Base-by-base conservation (phyloP, 495 filamentous ascomycete genomes). In the Margaritispora aquatica region DNA sequence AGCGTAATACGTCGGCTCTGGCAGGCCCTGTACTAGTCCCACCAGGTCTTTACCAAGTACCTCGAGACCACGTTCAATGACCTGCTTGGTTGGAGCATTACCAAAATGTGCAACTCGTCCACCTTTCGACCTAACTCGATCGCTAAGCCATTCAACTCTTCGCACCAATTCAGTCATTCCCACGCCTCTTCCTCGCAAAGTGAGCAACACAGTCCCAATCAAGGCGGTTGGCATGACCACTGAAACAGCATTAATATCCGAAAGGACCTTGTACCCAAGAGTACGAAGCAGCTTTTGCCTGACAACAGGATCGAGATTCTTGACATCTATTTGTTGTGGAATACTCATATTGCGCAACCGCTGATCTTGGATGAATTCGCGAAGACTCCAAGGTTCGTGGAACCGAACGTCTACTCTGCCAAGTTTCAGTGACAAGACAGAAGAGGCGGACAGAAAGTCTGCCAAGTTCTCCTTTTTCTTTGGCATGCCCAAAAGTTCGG, bases 171-270 rank as follows among this genome's bases (percentile, higher is more conserved):
- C 94, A 0, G 79, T 73, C 65, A 88, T 90, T 20, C 94, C 94
- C 8, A 98, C 92, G 26, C 94, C 94, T 44, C 94, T 86, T 0
- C 94, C 94, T 65, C 94, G 82, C 0, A 98, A 81, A 0, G 94
- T 98, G 23, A 98, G 77, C 0, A 98, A 79, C 0, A 97, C 90
- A 0, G 94, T 97, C 10, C 94, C 94, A 29, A 98, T 93, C 44
- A 98, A 78, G 7, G 93, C 89, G 0, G 94, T 96, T 2, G 94
- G 94, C 94, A 98, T 98, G 55, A 97, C 90, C 1, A 98, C 94
- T 1, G 92, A 96, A 1, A 96, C 93, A 26, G 87, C 80, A 69
- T 98, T 98, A 75, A 98, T 97, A 64, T 97, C 90, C 2, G 88
- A 87, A 23, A 98, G 77, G 13, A 97, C 90, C 59, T 86, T 88